phyloP scores from a whole-genome alignment of 192 early-diverging fungal species.

The Podila epicladia region DNA sequence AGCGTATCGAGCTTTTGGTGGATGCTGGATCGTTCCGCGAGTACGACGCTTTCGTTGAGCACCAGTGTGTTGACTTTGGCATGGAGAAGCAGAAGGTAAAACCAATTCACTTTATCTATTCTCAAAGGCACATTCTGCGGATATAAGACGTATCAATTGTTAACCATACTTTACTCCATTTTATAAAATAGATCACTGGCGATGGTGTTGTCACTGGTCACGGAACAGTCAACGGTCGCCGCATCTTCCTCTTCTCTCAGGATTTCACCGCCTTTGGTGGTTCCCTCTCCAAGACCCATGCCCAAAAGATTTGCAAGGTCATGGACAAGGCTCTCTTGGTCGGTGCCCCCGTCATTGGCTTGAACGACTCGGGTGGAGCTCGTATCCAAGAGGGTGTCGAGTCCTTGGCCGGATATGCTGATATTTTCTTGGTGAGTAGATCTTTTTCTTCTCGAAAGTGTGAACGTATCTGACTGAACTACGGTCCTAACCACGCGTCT shows the following conservation, averaged over 20 bases:
- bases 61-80: conserved; percentile 91
- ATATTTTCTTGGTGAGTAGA: conserved; percentile 85
- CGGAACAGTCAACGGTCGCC: conserved; percentile 92
- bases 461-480: not conserved
- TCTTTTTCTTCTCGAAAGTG: not conserved
- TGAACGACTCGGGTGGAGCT: conserved; percentile 98
- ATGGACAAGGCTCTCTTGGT: conserved; percentile 94
- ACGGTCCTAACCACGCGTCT: not conserved
- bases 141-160: too few relatives aligned
- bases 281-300: conserved; percentile 86
- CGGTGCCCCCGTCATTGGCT: conserved; percentile 93
- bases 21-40: conserved; percentile 90
- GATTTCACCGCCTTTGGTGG: conserved; percentile 97
- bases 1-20: conserved; percentile 86
- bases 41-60: conserved; percentile 94
- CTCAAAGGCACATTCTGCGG: too few relatives aligned
- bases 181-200: conserved; percentile 72
- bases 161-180: not conserved
- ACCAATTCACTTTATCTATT: too few relatives aligned
- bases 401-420: conserved; percentile 94
- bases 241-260: conserved; percentile 91
- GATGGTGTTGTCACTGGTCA: conserved; percentile 97
- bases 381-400: conserved; percentile 99
- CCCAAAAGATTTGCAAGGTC: conserved; percentile 92
- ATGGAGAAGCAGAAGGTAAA: conserved; percentile 78